These are phyloP conservation scores for Macrophomina phaseolina DNA, from an alignment of 2,329 filamentous ascomycete genomes.

Conservation along the genomic window DNA sequence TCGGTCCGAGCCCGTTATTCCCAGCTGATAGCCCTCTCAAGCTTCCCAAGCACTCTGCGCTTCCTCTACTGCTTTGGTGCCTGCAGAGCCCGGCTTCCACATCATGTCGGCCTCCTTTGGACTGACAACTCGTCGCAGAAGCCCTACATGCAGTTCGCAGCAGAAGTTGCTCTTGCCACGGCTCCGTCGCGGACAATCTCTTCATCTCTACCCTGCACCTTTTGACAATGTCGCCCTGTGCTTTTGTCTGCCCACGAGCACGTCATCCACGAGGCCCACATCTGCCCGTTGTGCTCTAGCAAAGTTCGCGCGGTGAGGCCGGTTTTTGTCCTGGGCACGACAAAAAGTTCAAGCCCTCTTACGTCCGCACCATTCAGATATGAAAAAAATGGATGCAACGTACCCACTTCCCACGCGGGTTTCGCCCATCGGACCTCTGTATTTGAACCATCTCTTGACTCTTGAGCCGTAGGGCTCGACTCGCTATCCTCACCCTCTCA, in stretches of 20 bases:
- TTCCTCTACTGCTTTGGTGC: too few species aligned
- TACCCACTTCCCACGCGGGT: neutral
- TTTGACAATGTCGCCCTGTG: neutral
- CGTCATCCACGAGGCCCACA: conserved; percentile 19
- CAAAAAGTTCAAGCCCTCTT: neutral
- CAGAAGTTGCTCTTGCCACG: neutral
- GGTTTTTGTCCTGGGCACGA: neutral
- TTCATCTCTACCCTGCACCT: neutral
- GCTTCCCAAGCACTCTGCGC: neutral
- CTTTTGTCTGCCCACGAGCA: neutral
- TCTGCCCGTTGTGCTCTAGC: neutral
- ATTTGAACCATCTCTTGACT: conserved; percentile 17
- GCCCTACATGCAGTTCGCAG: too few species aligned
- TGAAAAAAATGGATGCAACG: conserved; percentile 8
- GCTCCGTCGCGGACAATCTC: conserved; percentile 5
- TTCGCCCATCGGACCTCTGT: neutral
- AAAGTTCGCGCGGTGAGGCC: conserved; percentile 12
- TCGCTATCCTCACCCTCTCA: neutral
- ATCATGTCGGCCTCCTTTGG: too few species aligned
- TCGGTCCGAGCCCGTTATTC: neutral
- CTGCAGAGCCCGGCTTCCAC: too few species aligned
- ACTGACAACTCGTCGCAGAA: too few species aligned
- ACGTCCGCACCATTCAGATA: neutral
- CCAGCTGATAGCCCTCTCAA: neutral
- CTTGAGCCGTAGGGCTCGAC: neutral